Percentiles rank a stretch among this genome's conserved stretches.
These are phyloP conservation scores for Ophiocordyceps sinensis DNA, from an alignment of 2,329 filamentous ascomycete species.

Conservation along the genomic window DNA sequence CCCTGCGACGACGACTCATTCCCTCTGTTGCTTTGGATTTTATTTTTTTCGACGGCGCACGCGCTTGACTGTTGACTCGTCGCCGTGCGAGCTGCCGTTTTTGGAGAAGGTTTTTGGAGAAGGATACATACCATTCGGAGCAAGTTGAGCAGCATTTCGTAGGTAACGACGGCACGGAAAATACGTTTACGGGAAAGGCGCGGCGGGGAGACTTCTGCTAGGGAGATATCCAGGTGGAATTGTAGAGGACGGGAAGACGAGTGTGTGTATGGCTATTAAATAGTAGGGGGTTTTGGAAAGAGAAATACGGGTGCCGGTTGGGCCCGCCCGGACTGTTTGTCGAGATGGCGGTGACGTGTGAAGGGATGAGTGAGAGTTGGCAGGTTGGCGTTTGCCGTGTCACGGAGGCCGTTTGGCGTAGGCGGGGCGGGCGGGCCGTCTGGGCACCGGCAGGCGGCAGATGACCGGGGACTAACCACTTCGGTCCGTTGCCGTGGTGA, in stretches of 20 bases:
- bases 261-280: too few species aligned
- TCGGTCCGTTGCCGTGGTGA: conserved; percentile 20
- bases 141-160: not conserved
- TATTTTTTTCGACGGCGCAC: not conserved
- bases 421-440: not conserved
- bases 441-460: not conserved
- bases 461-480: too few species aligned
- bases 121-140: not conserved
- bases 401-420: not conserved
- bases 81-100: not conserved
- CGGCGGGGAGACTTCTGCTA: not conserved
- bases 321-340: too few species aligned
- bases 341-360: too few species aligned
- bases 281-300: too few species aligned
- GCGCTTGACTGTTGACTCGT: not conserved
- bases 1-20: too few species aligned
- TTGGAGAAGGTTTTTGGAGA: not conserved
- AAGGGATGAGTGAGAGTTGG: too few species aligned
- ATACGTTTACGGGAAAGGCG: not conserved
- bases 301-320: too few species aligned
- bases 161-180: not conserved
- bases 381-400: not conserved
- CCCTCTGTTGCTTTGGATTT: too few species aligned
- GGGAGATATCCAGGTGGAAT: not conserved
- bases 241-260: not conserved